Evolutionary conservation across 805 yeast genomes (phyloP).

Genomic region (Candida morakotiae): DNA sequence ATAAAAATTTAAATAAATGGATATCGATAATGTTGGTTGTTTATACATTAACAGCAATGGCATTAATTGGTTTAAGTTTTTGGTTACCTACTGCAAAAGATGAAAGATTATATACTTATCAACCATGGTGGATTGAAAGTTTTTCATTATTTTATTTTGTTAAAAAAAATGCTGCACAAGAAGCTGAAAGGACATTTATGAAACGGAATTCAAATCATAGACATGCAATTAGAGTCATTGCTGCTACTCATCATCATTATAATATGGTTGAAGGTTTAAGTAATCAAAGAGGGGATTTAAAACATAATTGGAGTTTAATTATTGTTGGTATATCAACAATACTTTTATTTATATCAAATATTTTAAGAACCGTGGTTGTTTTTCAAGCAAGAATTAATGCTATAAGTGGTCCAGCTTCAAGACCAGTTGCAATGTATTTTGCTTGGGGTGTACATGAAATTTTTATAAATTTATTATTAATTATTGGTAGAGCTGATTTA

Average conservation of each 20-base stretch:
- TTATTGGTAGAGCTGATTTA: slow-evolving; percentile 64
- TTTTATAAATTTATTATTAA: slow-evolving; percentile 48
- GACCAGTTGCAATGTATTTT: slow-evolving; percentile 60
- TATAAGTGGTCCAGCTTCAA: slow-evolving; percentile 21
- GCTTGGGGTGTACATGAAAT: slow-evolving; percentile 66
- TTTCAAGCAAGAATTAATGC: slow-evolving; percentile 24
- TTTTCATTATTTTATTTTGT: slow-evolving; percentile 59
- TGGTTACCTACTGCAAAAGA: slow-evolving; percentile 50
- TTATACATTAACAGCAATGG: slow-evolving; percentile 51
- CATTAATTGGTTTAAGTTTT: slow-evolving; percentile 48
- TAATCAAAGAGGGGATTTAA: slow-evolving; percentile 37
- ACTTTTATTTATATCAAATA: slow-evolving; percentile 46
- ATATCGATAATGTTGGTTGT: slow-evolving; percentile 24
- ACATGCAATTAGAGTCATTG: slow-evolving; percentile 55
- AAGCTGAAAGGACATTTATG: slow-evolving; percentile 46
- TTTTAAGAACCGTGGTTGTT: slow-evolving; percentile 46
- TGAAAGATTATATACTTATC: slow-evolving; percentile 52
- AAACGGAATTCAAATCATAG: slow-evolving; percentile 44
- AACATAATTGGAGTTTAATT: slow-evolving; percentile 49
- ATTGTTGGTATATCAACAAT: slow-evolving; percentile 44
- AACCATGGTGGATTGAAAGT: slow-evolving; percentile 76
- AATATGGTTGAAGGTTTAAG: slow-evolving; percentile 29
- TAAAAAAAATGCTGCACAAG: slow-evolving; percentile 42
- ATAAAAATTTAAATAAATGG: slow-evolving; percentile 41
- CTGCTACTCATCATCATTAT: slow-evolving; percentile 48